Base-by-base conservation (phyloP, 2,329 filamentous ascomycete species). In the Stachybotrys chartarum region DNA sequence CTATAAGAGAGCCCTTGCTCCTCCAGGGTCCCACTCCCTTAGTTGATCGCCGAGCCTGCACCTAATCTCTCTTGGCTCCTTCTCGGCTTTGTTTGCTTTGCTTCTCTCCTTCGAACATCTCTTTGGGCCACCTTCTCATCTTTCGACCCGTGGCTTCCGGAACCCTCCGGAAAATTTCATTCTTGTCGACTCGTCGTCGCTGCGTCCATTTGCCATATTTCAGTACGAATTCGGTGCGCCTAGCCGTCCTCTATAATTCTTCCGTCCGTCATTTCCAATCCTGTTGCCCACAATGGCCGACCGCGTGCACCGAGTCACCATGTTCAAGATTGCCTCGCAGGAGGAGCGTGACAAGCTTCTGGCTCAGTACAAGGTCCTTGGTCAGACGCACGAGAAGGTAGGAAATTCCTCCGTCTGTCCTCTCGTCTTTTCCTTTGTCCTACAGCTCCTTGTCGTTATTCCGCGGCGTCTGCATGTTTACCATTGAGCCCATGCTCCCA, bases 311-410 rank as follows among this genome's bases (percentile, higher is more conserved):
- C 63, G 71, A 17, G 61, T 74, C 8, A 74, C 72, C 3, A 63
- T 74, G 2, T 74, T 74, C 65, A 74, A 74, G 57, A 67, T 74
- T 6, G 64, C 66, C 30, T 60, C 61, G 3, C 59, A 61, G 30
- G 69, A 67, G 10, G 65, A 72, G 31, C 67, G 65, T 42, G 55
- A 66, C 24, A 66, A 60, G 12, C 54, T 73, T 7, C 31, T 72
- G 1, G 58, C 60, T 0, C 58, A 69, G 3, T 73, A 73, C 57
- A 64, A 60, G n/a, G 53, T 60, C 16, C 66, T 74, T 66, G 65
- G 66, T 0, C 44, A 53, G 14, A 59, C 65, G 32, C 64, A 71
- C n/a, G 12, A 70, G 56, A 67, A 71, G 59, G 59, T 76, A 16
- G 45, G 6, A n/a, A 14, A 5, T 30, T 48, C n/a, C 4, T 30